These are phyloP conservation scores for Tylopilus sp. DNA, from an alignment of 768 basidiomycete species.

Conservation along the genomic window DNA sequence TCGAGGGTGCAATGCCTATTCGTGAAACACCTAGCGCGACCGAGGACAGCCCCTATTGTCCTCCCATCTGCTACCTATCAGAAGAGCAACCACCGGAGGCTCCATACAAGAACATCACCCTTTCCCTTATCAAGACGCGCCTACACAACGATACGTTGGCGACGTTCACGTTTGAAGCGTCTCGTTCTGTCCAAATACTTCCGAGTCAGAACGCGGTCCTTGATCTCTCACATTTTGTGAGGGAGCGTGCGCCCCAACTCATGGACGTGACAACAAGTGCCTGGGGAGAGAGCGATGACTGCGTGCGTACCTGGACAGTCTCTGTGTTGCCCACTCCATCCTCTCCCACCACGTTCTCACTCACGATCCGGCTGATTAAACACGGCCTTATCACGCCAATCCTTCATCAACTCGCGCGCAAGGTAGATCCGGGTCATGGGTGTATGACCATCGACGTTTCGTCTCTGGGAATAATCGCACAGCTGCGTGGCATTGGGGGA, in stretches of 20 bases:
- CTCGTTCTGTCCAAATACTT: conserved; percentile 21
- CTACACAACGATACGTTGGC: conserved; percentile 38
- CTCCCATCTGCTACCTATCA: conserved; percentile 49
- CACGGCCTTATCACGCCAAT: conserved; percentile 54
- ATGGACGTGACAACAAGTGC: conserved; percentile 43
- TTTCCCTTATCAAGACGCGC: conserved; percentile 19
- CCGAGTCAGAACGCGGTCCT: conserved; percentile 54
- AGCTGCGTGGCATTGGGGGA: conserved; percentile 53
- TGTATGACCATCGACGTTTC: conserved; percentile 14
- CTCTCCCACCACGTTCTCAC: conserved; percentile 28
- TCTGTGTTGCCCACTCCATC: conserved; percentile 31
- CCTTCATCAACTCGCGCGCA: conserved; percentile 42
- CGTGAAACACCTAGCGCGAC: conserved; percentile 36
- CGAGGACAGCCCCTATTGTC: conserved; percentile 52
- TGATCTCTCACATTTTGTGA: conserved; percentile 50
- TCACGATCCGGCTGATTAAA: conserved; percentile 55
- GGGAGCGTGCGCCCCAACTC: conserved; percentile 44
- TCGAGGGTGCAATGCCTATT: conserved; percentile 48
- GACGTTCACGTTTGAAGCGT: conserved; percentile 50
- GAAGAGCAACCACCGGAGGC: conserved; percentile 37
- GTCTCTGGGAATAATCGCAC: conserved; percentile 38
- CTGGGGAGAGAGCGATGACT: conserved; percentile 53
- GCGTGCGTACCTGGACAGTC: conserved; percentile 63
- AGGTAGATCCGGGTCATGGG: conserved; percentile 6
- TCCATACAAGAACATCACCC: conserved; percentile 31